Conservation (phyloP, 2,329 filamentous ascomycete species). For the Elsinoe arachidis region DNA sequence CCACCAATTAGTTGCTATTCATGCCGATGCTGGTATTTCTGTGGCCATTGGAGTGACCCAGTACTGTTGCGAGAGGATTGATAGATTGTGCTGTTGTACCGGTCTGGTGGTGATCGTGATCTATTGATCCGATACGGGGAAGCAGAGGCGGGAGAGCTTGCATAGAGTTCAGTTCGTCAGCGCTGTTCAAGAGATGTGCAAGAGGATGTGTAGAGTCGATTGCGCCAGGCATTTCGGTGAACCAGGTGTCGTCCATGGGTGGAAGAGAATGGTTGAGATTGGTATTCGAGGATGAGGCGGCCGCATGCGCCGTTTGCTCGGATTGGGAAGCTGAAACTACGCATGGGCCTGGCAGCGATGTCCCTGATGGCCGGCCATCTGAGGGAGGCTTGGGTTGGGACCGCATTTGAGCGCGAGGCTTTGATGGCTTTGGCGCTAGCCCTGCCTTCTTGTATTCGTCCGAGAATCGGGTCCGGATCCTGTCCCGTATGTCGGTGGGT, state of each 20-base stretch:
- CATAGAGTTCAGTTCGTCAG: background rate
- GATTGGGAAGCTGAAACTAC: background rate
- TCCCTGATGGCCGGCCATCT: background rate
- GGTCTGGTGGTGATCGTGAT: background rate
- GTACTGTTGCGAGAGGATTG: background rate
- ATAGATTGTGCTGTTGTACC: background rate
- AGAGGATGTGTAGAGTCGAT: conserved; percentile 3
- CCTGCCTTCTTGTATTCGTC: conserved; percentile 46
- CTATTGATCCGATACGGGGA: conserved; percentile 1
- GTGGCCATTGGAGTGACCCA: background rate
- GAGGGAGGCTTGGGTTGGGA: background rate
- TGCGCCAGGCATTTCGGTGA: background rate
- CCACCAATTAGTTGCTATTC: background rate
- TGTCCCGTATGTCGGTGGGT: conserved; percentile 52
- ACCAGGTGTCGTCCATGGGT: background rate
- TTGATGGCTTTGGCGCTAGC: conserved; percentile 26
- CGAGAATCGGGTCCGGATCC: conserved; percentile 52
- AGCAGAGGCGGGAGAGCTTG: background rate
- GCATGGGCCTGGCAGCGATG: background rate
- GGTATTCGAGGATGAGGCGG: background rate
- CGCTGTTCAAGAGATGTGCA: conserved; percentile 5
- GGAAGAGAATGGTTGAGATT: background rate
- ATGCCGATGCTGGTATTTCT: background rate
- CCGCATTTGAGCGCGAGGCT: conserved; percentile 8
- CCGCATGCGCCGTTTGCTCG: background rate